Conservation (phyloP, 2,329 filamentous ascomycete genomes). For the Daldinia sp. region DNA sequence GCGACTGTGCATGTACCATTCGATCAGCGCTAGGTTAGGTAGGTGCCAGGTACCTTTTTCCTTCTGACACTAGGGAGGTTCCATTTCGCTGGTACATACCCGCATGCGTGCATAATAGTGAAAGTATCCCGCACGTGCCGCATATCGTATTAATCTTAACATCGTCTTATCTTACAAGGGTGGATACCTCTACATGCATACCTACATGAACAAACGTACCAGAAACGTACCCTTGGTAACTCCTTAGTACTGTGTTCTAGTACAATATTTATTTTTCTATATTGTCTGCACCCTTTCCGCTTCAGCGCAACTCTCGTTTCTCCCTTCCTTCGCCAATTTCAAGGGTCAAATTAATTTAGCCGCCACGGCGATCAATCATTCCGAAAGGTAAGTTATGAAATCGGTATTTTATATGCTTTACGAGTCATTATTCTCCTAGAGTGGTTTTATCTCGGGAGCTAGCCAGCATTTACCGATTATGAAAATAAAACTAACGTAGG, state of each 20-base stretch:
- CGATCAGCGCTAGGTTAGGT: slow-evolving; percentile 25
- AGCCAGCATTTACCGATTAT: not conserved
- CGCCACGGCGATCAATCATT: slow-evolving; percentile 27
- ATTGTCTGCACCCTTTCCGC: slow-evolving; percentile 21
- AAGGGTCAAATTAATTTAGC: slow-evolving; percentile 29
- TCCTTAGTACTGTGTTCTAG: not conserved
- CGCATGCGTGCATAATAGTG: slow-evolving; percentile 4
- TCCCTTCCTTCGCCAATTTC: slow-evolving; percentile 12
- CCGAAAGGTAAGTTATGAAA: slow-evolving; percentile 12
- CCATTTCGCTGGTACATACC: not conserved
- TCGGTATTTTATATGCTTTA: not conserved
- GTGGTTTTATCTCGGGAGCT: not conserved
- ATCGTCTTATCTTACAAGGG: slow-evolving; percentile 30
- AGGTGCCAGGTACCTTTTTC: slow-evolving; percentile 13
- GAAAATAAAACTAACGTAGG: slow-evolving; percentile 14
- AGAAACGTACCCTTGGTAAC: too few relatives aligned
- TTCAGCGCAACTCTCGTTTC: not conserved
- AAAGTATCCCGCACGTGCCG: slow-evolving; percentile 29
- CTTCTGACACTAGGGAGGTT: not conserved
- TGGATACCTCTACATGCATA: not conserved
- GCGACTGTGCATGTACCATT: slow-evolving; percentile 15
- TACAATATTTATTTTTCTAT: slow-evolving; percentile 27
- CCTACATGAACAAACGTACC: too few relatives aligned
- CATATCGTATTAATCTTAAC: slow-evolving; percentile 22
- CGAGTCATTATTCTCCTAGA: not conserved